phyloP scores from a whole-genome alignment of 768 basidiomycete genomes.

The Coprinopsis cinerea region DNA sequence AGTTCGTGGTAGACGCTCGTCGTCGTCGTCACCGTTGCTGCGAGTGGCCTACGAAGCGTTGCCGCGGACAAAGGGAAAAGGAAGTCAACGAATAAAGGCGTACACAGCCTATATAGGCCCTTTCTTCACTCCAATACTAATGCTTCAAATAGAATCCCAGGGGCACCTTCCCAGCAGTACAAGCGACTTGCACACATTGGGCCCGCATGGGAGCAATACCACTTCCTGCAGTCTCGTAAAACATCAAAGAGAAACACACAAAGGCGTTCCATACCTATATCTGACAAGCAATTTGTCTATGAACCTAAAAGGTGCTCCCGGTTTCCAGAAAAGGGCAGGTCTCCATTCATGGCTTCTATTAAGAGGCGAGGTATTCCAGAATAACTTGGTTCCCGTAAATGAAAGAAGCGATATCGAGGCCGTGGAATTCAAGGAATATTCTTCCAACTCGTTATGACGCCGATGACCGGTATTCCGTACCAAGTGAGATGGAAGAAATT shows the following conservation, averaged over 20 bases:
- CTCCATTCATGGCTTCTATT: neutral
- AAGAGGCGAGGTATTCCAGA: neutral
- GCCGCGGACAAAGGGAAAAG: too few species aligned
- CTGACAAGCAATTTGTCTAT: neutral
- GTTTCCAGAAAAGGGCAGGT: neutral
- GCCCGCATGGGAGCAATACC: neutral
- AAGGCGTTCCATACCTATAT: neutral
- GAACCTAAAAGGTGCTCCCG: neutral
- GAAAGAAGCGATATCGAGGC: neutral
- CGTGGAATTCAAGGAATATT: neutral
- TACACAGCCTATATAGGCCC: too few species aligned
- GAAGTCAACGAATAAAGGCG: too few species aligned
- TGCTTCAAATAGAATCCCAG: too few species aligned
- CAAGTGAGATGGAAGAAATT: too few species aligned
- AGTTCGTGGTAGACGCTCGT: neutral
- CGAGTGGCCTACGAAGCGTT: neutral
- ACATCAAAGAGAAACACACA: neutral
- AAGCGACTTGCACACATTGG: neutral
- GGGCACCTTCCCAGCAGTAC: neutral
- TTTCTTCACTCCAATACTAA: too few species aligned
- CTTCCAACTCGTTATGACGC: too few species aligned
- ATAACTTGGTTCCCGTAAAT: neutral
- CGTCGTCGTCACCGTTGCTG: slow-evolving; percentile 4
- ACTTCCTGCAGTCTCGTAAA: neutral
- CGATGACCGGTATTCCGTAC: neutral